phyloP scores from a whole-genome alignment of 1,139 yeast genomes.

The Candida smagusa region DNA sequence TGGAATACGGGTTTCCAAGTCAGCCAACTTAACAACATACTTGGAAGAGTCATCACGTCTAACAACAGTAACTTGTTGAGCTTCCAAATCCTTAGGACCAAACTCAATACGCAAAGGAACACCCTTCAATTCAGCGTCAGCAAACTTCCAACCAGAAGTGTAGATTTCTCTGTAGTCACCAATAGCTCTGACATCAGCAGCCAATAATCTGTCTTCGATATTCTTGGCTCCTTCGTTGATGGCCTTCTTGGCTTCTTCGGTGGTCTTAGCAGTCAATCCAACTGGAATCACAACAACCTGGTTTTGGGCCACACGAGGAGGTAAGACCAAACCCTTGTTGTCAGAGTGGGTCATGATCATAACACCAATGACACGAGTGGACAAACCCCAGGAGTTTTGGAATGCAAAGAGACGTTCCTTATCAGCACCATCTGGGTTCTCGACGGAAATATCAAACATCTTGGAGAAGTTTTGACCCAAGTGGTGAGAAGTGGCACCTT shows the following conservation, averaged over 20 bases:
- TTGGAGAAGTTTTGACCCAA: slow-evolving; percentile 97
- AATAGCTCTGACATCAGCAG: slow-evolving; percentile 64
- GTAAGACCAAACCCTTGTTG: slow-evolving; percentile 95
- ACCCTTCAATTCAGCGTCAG: slow-evolving; percentile 97
- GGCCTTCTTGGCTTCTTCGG: slow-evolving; percentile 67
- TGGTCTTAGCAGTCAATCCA: slow-evolving; percentile 85
- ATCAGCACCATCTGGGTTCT: slow-evolving; percentile 87
- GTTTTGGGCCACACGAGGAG: slow-evolving; percentile 92
- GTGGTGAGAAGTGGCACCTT: slow-evolving; percentile 98
- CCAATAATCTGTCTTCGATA: slow-evolving; percentile 57
- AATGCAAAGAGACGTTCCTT: slow-evolving; percentile 83
- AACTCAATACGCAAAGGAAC: slow-evolving; percentile 88
- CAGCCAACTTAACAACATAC: slow-evolving; percentile 59
- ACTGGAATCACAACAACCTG: slow-evolving; percentile 95
- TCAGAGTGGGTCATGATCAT: slow-evolving; percentile 99
- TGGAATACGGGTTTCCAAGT: slow-evolving; percentile 67
- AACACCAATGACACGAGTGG: slow-evolving; percentile 98
- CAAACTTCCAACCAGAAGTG: slow-evolving; percentile 98
- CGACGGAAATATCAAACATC: slow-evolving; percentile 95
- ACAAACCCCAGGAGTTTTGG: slow-evolving; percentile 99
- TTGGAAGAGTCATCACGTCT: slow-evolving; percentile 90
- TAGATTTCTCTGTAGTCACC: slow-evolving; percentile 92
- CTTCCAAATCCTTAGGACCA: slow-evolving; percentile 92
- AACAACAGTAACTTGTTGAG: slow-evolving; percentile 78
- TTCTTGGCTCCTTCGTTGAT: slow-evolving; percentile 68